Percentiles rank a stretch among this genome's conserved stretches.
These are phyloP conservation scores for Cornus kousa DNA, from an alignment of 148 eudicot genomes.

Conservation along the genomic window DNA sequence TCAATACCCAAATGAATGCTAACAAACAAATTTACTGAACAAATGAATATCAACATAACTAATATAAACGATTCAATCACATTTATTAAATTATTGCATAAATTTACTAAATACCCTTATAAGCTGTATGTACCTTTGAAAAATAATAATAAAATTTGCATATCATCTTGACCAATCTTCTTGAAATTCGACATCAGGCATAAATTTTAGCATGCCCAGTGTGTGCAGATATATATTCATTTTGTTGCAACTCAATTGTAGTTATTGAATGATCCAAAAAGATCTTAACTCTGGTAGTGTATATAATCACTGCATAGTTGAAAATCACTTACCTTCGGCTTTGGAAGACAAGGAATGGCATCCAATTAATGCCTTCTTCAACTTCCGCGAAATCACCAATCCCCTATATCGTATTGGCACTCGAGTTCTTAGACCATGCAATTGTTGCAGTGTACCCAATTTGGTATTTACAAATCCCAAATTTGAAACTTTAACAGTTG, in stretches of 20 bases:
- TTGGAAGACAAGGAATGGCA: slow-evolving; percentile 28
- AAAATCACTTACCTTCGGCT: slow-evolving; percentile 25
- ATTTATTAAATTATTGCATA: not conserved
- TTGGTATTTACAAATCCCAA: slow-evolving; percentile 23
- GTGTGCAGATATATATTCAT: not conserved
- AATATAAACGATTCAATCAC: no score
- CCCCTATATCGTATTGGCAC: slow-evolving; percentile 14
- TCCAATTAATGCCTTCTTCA: slow-evolving; percentile 12
- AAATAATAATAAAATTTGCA: not conserved
- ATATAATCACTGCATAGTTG: not conserved
- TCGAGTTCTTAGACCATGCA: slow-evolving; percentile 7
- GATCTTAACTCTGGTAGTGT: not conserved
- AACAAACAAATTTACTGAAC: no score
- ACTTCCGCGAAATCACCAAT: slow-evolving; percentile 13
- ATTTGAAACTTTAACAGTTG: slow-evolving; percentile 29
- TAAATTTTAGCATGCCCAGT: not conserved
- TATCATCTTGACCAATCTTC: not conserved
- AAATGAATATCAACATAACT: not conserved
- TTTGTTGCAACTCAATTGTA: not conserved
- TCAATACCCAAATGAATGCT: no score
- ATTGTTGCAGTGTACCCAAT: slow-evolving; percentile 18
- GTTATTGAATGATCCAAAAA: not conserved
- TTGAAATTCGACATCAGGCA: not conserved
- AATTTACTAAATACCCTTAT: not conserved
- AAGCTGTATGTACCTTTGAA: not conserved